Evolutionary conservation across 345 rosid species (phyloP).

Genomic region (Melaleuca alternifolia): DNA sequence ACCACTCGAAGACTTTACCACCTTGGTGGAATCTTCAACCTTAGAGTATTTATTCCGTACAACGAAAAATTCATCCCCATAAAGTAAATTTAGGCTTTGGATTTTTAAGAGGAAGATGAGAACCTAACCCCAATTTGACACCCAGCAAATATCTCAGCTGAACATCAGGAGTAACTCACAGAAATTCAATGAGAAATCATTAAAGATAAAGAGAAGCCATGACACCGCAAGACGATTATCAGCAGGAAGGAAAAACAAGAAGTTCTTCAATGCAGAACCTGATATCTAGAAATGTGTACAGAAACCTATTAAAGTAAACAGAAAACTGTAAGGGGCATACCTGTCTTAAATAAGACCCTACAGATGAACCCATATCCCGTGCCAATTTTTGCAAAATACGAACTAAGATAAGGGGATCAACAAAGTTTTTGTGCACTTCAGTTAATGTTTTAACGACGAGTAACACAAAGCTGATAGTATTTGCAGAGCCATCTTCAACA

Average conservation of each 20-base stretch:
- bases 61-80: not conserved
- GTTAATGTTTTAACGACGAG: slow-evolving; percentile 87
- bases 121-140: not conserved
- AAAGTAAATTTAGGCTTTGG: not conserved
- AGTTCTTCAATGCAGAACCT: not conserved
- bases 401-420: slow-evolving; percentile 66
- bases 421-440: slow-evolving; percentile 69
- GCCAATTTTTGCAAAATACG: slow-evolving; percentile 87
- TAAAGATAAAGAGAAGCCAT: not conserved
- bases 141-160: not conserved
- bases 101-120: not conserved
- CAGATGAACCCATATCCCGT: slow-evolving; percentile 85
- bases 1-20: not conserved
- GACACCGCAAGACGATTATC: not conserved
- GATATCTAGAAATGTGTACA: not conserved
- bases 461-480: slow-evolving; percentile 79
- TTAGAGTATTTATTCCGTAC: not conserved
- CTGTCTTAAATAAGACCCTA: slow-evolving; percentile 76
- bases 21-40: not conserved
- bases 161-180: not conserved
- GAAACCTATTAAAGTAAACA: not conserved
- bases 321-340: slow-evolving; percentile 25
- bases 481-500: slow-evolving; percentile 67
- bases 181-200: not conserved
- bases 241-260: not conserved